Percentiles rank a stretch among this genome's conserved stretches.
phyloP scores from a whole-genome alignment of 2,329 filamentous ascomycete genomes.

The Cladosporium cucumerinum region DNA sequence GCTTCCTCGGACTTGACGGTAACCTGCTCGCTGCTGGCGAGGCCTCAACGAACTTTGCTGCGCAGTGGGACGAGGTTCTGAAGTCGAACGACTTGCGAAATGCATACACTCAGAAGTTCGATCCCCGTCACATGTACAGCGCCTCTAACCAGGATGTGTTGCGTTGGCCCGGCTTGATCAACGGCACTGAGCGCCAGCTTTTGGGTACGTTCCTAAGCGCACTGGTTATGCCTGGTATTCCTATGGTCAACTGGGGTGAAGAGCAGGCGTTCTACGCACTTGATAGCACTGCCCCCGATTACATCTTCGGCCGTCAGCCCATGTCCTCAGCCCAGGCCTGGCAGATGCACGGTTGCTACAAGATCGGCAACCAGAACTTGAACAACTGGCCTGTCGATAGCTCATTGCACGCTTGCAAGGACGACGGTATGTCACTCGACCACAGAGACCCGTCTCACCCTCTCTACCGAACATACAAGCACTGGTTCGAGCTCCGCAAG shows the following conservation, averaged over 20 bases:
- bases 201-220: constrained; percentile 59
- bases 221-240: constrained; percentile 59
- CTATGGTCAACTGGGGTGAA: constrained; percentile 61
- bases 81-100: constrained; percentile 60
- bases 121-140: constrained; percentile 63
- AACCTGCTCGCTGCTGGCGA: constrained; percentile 54
- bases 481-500: constrained; percentile 59
- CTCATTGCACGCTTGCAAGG: constrained; percentile 54
- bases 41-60: constrained; percentile 51
- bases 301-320: constrained; percentile 62
- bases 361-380: constrained; percentile 55
- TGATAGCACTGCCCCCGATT: constrained; percentile 62
- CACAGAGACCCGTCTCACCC: constrained; percentile 62
- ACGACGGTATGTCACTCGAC: constrained; percentile 56
- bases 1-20: constrained; percentile 60
- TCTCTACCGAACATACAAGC: constrained; percentile 58
- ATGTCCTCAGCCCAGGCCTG: constrained; percentile 61
- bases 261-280: constrained; percentile 64
- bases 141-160: constrained; percentile 65
- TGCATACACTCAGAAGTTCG: constrained; percentile 58
- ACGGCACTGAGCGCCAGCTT: constrained; percentile 57
- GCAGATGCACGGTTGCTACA: constrained; percentile 64
- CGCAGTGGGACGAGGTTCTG: constrained; percentile 56
- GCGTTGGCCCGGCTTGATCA: constrained; percentile 58
- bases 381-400: constrained; percentile 56